Evolutionary conservation across 2,329 filamentous ascomycete genomes (phyloP), one percentile per base, ranked within the genome.

Genomic region (Exophiala sp.): DNA sequence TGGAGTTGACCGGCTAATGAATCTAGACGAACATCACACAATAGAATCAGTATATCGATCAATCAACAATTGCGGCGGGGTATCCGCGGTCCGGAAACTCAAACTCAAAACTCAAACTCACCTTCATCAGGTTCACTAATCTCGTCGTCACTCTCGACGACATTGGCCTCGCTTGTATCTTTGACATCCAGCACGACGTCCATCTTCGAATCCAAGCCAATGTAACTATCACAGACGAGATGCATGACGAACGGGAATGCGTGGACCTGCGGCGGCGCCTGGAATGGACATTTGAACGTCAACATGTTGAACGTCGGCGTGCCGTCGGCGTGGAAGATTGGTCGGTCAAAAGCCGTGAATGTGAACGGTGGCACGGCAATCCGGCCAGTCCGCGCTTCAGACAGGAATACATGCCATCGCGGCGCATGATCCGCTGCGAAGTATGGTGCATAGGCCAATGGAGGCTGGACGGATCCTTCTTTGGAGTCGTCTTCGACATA

Each of bases 51-150:
- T 69, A 63, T 29, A 8, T 23, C 14, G 2, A 14, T 14, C 27
- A 16, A 18, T 14, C 24, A 14, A 23, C 9, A 2, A 9, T 44
- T 6, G 50, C 46, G 48, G 18, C 11, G 22, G 3, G 16, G 43
- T 48, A 35, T 41, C 51, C 39, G n/a, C n/a, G n/a, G n/a, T n/a
- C n/a, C n/a, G 29, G 6, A 32, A n/a, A 9, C 8, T 9, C 29
- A 32, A 32, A 3, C 11, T n/a, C 7, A 32, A n/a, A n/a, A 27
- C 10, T 27, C 16, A 56, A 48, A 75, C 83, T 75, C 77, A 95
- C 93, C 93, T 76, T 98, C 93, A 57, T 97, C 93, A 29, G 94
- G 93, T 68, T 98, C 93, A 65, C 88, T 95, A 59, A 98, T 98
- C 52, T 98, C 93, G 62, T 95, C 93, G 60, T 83, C 86, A 19